Percentiles rank a stretch among this genome's conserved stretches.
These are phyloP conservation scores for Thalassia testudinum DNA, from an alignment of 116 monocot species.

Conservation along the genomic window DNA sequence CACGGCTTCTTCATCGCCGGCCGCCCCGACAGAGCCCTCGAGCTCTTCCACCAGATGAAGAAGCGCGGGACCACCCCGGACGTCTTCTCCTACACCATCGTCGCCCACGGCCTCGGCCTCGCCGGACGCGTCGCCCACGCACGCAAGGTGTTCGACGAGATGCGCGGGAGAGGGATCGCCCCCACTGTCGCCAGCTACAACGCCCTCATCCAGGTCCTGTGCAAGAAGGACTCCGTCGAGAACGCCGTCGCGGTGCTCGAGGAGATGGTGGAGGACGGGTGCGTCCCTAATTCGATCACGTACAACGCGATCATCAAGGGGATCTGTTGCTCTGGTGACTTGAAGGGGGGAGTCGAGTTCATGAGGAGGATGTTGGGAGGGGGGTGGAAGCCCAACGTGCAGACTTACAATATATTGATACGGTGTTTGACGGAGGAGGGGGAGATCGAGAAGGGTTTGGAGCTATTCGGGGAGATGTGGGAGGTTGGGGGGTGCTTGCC, in stretches of 20 bases:
- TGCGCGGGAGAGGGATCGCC: conserved; percentile 34
- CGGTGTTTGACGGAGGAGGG: conserved; percentile 45
- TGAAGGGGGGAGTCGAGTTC: conserved; percentile 36
- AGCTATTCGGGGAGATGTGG: conserved; percentile 48
- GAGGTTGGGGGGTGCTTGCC: conserved; percentile 36
- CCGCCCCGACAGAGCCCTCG: conserved; percentile 35
- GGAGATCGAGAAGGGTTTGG: conserved; percentile 55
- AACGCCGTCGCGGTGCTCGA: conserved; percentile 53
- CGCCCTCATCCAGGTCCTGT: conserved; percentile 77
- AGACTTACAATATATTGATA: conserved; percentile 67
- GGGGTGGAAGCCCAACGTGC: conserved; percentile 39
- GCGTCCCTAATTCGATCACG: conserved; percentile 46
- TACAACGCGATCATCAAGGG: conserved; percentile 65
- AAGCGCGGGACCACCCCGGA: conserved; percentile 36
- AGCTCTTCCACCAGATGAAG: conserved; percentile 77
- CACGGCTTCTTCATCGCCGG: conserved; percentile 68
- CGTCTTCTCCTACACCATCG: conserved; percentile 68
- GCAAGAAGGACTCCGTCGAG: conserved; percentile 49
- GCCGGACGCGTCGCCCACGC: conserved; percentile 44
- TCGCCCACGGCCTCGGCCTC: conserved; percentile 77
- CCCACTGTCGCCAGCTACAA: conserved; percentile 68
- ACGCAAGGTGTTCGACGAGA: conserved; percentile 66
- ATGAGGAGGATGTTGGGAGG: conserved; percentile 40
- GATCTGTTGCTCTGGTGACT: conserved; percentile 49
- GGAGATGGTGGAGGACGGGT: conserved; percentile 47